phyloP scores from a whole-genome alignment of 805 yeast genomes.

The Zygosaccharomyces pseudorouxii region DNA sequence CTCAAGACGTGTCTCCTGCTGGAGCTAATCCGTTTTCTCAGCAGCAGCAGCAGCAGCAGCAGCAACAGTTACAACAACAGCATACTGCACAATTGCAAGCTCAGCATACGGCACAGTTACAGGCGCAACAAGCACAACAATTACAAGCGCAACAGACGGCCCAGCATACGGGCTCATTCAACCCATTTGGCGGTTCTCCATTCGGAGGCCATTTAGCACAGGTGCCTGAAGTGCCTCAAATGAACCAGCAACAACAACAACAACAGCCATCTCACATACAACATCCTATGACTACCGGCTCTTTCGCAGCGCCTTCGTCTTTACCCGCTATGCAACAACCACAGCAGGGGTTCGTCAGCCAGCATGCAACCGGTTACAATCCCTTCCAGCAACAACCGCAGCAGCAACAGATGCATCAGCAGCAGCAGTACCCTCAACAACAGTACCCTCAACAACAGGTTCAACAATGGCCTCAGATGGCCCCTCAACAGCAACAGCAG shows the following conservation, averaged over 20 bases:
- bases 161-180: slow-evolving; percentile 6
- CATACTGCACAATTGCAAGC: slow-evolving; percentile 13
- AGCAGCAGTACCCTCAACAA: slow-evolving; percentile 3
- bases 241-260: background rate
- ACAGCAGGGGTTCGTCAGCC: background rate
- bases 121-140: slow-evolving; percentile 9
- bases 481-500: slow-evolving; percentile 16
- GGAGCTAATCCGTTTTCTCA: slow-evolving; percentile 12
- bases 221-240: background rate
- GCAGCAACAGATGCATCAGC: slow-evolving; percentile 3
- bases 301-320: background rate
- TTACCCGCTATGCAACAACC: background rate
- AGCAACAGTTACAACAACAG: slow-evolving; percentile 13
- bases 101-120: slow-evolving; percentile 8
- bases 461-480: slow-evolving; percentile 12
- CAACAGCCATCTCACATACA: slow-evolving; percentile 3
- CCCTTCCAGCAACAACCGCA: slow-evolving; percentile 13
- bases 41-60: slow-evolving; percentile 10
- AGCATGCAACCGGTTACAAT: slow-evolving; percentile 6
- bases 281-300: slow-evolving; percentile 1
- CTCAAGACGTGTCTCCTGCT: slow-evolving; percentile 14
- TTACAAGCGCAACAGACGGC: slow-evolving; percentile 14
- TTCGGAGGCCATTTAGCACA: background rate
- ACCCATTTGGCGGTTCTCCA: background rate
- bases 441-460: slow-evolving; percentile 12